These are phyloP conservation scores for Pythium diclinum DNA, from an alignment of 352 stramenopile species.

Conservation along the genomic window DNA sequence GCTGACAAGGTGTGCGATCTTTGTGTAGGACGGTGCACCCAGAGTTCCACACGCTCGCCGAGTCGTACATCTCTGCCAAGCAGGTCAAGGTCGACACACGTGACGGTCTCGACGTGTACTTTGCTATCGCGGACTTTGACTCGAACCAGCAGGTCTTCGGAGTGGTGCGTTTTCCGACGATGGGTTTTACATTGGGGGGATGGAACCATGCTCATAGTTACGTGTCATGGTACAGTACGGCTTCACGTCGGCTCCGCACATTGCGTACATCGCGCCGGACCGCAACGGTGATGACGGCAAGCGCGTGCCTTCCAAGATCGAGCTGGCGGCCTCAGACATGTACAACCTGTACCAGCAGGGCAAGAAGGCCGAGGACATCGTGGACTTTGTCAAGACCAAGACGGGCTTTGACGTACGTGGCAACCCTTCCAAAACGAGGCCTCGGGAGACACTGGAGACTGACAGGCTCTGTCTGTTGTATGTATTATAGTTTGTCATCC, in stretches of 20 bases:
- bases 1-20: background rate
- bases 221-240: conserved; percentile 41
- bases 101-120: conserved; percentile 76
- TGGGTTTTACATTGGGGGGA: background rate
- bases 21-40: conserved; percentile 48
- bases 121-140: conserved; percentile 77
- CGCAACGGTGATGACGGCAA: conserved; percentile 50
- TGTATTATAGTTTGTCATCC: too few species aligned
- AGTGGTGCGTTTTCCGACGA: conserved; percentile 32
- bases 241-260: conserved; percentile 74
- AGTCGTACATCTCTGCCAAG: conserved; percentile 63
- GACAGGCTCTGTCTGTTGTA: too few species aligned
- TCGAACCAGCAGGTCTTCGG: conserved; percentile 63
- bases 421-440: too few species aligned
- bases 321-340: conserved; percentile 49
- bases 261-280: conserved; percentile 74
- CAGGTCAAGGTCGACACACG: conserved; percentile 71
- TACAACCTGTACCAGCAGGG: conserved; percentile 81
- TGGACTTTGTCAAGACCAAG: conserved; percentile 73
- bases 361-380: conserved; percentile 66
- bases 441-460: too few species aligned
- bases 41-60: conserved; percentile 60
- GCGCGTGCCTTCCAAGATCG: conserved; percentile 44
- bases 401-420: conserved; percentile 72
- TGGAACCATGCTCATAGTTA: background rate